These are phyloP conservation scores for Botrytis tulipae DNA, from an alignment of 2,329 filamentous ascomycete genomes.

Conservation along the genomic window DNA sequence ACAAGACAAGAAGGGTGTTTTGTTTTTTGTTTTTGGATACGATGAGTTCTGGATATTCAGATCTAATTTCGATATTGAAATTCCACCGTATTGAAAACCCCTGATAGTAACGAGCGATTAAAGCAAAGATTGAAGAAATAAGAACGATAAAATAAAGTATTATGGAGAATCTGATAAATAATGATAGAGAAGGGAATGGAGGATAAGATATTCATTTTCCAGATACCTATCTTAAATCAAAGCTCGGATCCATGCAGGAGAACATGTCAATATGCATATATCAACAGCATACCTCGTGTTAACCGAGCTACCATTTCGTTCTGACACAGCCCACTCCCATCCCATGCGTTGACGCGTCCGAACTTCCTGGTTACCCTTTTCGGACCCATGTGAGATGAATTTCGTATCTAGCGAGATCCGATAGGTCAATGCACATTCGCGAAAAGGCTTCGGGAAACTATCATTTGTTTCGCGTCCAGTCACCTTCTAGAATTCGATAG, in stretches of 20 bases:
- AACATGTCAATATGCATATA: not conserved
- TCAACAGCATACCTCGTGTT: not conserved
- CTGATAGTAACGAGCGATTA: not conserved
- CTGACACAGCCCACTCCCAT: not conserved
- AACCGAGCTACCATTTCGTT: not conserved
- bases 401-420: not conserved
- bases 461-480: not conserved
- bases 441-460: not conserved
- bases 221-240: not conserved
- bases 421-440: not conserved
- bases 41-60: not conserved
- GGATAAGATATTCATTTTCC: not conserved
- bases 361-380: not conserved
- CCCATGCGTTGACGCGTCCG: not conserved
- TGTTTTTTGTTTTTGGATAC: too few species aligned
- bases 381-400: not conserved
- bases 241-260: not conserved
- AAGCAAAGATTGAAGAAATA: not conserved
- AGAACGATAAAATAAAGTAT: not conserved
- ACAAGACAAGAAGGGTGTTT: not conserved
- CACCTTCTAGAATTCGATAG: not conserved
- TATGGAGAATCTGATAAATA: too few species aligned
- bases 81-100: not conserved
- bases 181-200: not conserved
- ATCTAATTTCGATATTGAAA: not conserved